Percentiles rank a stretch among this genome's conserved stretches.
Conservation (phyloP, 2,329 filamentous ascomycete genomes). For the Ophiostoma perfectum region DNA sequence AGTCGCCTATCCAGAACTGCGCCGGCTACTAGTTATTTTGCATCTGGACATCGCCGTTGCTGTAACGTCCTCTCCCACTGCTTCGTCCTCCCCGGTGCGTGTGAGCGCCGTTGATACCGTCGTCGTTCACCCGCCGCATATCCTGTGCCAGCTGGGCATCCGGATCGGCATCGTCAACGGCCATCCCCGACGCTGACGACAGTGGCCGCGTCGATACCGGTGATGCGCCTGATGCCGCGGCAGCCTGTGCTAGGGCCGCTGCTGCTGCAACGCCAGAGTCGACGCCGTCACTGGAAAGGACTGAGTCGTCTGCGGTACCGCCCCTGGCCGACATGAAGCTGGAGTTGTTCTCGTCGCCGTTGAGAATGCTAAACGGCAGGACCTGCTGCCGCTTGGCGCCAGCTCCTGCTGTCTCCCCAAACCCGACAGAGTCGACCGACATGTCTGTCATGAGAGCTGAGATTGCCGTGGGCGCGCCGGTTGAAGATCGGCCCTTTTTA, state of each 20-base stretch:
- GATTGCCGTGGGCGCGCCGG: conserved; percentile 23
- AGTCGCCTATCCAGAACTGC: neutral
- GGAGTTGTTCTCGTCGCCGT: conserved; percentile 14
- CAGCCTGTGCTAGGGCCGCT: conserved; percentile 24
- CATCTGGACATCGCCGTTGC: conserved; percentile 22
- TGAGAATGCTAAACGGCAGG: conserved; percentile 24
- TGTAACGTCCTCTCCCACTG: neutral
- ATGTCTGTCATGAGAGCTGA: conserved; percentile 21
- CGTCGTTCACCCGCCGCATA: conserved; percentile 23
- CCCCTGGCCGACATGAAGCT: conserved; percentile 4
- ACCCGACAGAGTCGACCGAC: neutral
- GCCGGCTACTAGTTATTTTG: conserved; percentile 12
- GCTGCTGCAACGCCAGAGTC: conserved; percentile 22
- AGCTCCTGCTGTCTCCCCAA: neutral
- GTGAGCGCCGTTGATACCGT: neutral
- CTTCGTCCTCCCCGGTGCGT: neutral
- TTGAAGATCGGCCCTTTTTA: conserved; percentile 19
- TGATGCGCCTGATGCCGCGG: conserved; percentile 18
- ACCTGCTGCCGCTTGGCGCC: conserved; percentile 24
- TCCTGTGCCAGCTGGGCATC: conserved; percentile 27
- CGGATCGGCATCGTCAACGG: conserved; percentile 17
- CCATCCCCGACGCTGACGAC: neutral
- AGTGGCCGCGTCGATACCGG: conserved; percentile 2
- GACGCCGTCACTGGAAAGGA: conserved; percentile 7
- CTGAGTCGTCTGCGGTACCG: neutral